Conservation (phyloP, 129 eudicot species). For the Lactuca saligna region DNA sequence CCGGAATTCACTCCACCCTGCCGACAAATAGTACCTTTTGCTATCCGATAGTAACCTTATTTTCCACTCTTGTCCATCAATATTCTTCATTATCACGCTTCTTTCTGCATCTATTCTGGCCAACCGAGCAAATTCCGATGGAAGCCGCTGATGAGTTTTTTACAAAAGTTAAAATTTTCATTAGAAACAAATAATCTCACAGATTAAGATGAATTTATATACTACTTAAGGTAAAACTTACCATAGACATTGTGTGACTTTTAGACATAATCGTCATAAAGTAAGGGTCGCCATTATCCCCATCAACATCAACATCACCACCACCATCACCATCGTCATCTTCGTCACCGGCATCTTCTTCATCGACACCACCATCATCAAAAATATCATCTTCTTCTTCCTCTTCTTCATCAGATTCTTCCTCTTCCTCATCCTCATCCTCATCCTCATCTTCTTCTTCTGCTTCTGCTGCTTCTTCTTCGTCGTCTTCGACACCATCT, state of each 20-base stretch:
- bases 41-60: neutral
- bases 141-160: slow-evolving; percentile 14
- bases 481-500: neutral
- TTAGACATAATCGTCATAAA: slow-evolving; percentile 4
- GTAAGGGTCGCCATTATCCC: slow-evolving; percentile 17
- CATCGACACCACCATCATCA: slow-evolving; percentile 8
- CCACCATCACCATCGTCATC: neutral
- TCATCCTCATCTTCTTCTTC: neutral
- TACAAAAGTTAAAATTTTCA: too few species aligned
- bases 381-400: neutral
- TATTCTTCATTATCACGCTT: slow-evolving; percentile 13
- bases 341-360: neutral
- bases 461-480: neutral
- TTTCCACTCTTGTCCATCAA: slow-evolving; percentile 21
- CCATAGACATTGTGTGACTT: neutral
- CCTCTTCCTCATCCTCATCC: neutral
- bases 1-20: slow-evolving; percentile 8
- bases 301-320: slow-evolving; percentile 3
- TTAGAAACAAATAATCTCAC: too few species aligned
- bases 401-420: neutral
- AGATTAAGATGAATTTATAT: neutral
- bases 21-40: slow-evolving; percentile 11
- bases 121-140: slow-evolving; percentile 11
- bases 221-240: neutral
- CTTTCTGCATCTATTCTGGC: neutral